Base-by-base conservation (phyloP, 441 rosid species). In the Flueggea neowawraea region DNA sequence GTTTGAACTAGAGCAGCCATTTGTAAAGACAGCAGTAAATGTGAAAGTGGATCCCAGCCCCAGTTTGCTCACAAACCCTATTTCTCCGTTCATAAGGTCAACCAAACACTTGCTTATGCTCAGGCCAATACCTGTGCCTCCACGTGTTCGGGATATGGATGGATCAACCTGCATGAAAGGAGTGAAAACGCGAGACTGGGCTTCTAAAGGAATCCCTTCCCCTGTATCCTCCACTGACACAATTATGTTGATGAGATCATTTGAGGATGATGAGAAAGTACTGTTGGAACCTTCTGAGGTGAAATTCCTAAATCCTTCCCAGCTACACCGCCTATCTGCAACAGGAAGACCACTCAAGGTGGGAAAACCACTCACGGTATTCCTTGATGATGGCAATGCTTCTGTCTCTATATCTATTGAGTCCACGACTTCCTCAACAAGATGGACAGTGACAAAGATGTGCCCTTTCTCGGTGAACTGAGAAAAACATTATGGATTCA, bases 201-300 rank as follows among this genome's bases (percentile, higher is more conserved):
- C 90, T 75, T 90, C 91, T 16, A 69, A 53, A 67, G 98, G 98
- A 67, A 93, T 93, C 70, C 98, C 98, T 70, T 57, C 81, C 11
- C 97, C 98, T 6, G 98, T 93, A 77, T 93, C 98, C 76, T 93
- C 98, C 58, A 93, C 98, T 7, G 97, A 86, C 45, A 93, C 82
- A 1, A 93, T 82, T 59, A 93, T 70, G 70, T 82, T 81, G 67
- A 90, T 62, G 16, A 69, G 69, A 52, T 82, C 77, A 52, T 80
- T 68, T 31, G 84, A 69, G 61, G 81, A 75, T 39, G 70, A 57
- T 13, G 68, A 68, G 58, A 72, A 58, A 32, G 66, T 33, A 57
- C 10, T 31, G 32, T 31, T 41, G 16, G 80, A 54, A 52, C 82
- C 84, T 61, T 76, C 88, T 66, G 72, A 74, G 61, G 62, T 77